phyloP scores from a whole-genome alignment of 352 stramenopile genomes.

The Blastocystis hominis region DNA sequence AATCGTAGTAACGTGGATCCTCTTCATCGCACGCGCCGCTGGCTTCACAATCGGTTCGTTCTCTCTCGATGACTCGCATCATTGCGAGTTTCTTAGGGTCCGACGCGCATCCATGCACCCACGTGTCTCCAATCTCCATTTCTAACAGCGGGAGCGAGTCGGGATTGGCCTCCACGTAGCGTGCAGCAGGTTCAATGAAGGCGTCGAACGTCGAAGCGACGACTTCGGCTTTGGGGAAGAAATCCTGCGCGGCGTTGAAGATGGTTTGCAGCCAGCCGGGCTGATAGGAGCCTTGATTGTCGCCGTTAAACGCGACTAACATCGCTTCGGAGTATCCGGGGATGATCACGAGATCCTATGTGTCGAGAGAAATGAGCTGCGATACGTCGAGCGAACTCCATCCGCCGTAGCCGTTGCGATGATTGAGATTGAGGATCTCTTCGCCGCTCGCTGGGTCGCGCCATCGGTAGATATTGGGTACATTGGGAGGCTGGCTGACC shows the following conservation, averaged over 20 bases:
- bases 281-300: constrained; percentile 50
- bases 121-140: constrained; percentile 45
- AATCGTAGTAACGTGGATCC: constrained; percentile 53
- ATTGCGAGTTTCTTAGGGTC: constrained; percentile 51
- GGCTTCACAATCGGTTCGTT: background rate
- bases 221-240: constrained; percentile 39
- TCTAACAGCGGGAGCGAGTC: constrained; percentile 5
- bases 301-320: constrained; percentile 51
- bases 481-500: constrained; percentile 48
- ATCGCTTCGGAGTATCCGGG: constrained; percentile 43
- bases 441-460: constrained; percentile 26
- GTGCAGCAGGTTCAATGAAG: background rate
- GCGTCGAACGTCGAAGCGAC: constrained; percentile 38
- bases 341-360: constrained; percentile 49
- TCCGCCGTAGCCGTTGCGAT: constrained; percentile 54
- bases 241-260: constrained; percentile 23
- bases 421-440: constrained; percentile 23
- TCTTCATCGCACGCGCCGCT: background rate
- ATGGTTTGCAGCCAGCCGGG: constrained; percentile 16
- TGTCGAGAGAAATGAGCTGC: background rate
- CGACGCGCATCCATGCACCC: constrained; percentile 23
- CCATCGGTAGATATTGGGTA: constrained; percentile 54
- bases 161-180: background rate
- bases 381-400: background rate
- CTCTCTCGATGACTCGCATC: constrained; percentile 1